phyloP scores from a whole-genome alignment of 148 eudicot genomes.

The Heliamphora exappendiculata region DNA sequence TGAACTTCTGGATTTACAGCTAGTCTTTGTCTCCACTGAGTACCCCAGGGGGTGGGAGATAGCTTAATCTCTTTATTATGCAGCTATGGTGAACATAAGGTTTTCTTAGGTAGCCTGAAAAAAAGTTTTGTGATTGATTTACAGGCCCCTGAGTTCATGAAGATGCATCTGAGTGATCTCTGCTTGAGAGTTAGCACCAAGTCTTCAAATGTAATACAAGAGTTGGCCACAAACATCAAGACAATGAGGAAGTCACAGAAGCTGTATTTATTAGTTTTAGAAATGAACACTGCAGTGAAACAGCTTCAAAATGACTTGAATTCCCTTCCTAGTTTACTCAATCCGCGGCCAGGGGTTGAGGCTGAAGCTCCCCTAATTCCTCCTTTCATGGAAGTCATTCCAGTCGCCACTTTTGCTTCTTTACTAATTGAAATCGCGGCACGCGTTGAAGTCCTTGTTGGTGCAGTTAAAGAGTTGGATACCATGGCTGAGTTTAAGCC shows the following conservation, averaged over 20 bases:
- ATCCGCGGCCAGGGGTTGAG: not conserved
- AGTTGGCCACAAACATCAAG: constrained; percentile 11
- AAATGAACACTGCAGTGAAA: constrained; percentile 12
- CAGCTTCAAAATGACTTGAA: constrained; percentile 15
- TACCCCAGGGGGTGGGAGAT: not conserved
- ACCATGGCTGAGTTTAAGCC: constrained; percentile 14
- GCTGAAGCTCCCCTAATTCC: not conserved
- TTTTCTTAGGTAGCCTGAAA: no score
- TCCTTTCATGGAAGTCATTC: constrained; percentile 15
- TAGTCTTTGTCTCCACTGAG: no score
- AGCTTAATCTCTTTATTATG: not conserved
- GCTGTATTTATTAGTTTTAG: constrained; percentile 6
- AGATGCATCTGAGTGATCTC: constrained; percentile 9
- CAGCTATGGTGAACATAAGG: not conserved
- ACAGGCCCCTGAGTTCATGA: constrained; percentile 17
- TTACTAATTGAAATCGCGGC: constrained; percentile 19
- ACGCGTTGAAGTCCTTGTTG: constrained; percentile 12
- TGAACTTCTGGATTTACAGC: no score
- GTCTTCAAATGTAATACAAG: constrained; percentile 14
- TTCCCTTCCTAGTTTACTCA: constrained; percentile 11
- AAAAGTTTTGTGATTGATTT: not conserved
- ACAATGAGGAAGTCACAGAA: constrained; percentile 17
- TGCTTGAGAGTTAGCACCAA: constrained; percentile 16
- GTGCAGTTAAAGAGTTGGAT: constrained; percentile 14
- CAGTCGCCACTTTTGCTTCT: constrained; percentile 21